Evolutionary conservation across 2,329 filamentous ascomycete species (phyloP).

Genomic region (Leptoxyphium fumago): DNA sequence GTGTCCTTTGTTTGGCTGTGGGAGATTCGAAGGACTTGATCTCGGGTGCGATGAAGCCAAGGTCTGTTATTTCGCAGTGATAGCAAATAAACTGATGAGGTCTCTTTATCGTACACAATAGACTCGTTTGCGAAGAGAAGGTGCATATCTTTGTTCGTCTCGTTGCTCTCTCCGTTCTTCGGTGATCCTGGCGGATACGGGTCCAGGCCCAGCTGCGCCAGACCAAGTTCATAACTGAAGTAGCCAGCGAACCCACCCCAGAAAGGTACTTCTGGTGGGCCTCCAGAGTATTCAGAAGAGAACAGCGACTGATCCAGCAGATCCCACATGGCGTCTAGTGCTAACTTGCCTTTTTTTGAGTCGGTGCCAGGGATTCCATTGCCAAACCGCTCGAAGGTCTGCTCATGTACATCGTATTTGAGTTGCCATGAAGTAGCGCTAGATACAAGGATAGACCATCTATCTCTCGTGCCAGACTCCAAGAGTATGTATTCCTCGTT

Average conservation of each 20-base stretch:
- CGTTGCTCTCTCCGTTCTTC: not conserved
- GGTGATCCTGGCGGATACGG: constrained; percentile 20
- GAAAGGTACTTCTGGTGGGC: constrained; percentile 41
- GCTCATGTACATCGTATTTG: not conserved
- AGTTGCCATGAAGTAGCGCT: constrained; percentile 54
- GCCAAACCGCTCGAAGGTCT: constrained; percentile 36
- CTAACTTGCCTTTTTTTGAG: constrained; percentile 2
- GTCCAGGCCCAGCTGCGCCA: constrained; percentile 43
- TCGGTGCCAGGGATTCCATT: constrained; percentile 12
- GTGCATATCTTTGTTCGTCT: not conserved
- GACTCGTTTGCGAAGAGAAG: not conserved
- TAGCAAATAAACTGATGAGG: not conserved
- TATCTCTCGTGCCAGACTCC: constrained; percentile 32
- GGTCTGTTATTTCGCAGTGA: constrained; percentile 21
- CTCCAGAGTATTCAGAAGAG: constrained; percentile 19
- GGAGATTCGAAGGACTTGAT: not conserved
- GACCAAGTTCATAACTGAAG: constrained; percentile 69
- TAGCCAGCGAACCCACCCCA: constrained; percentile 76
- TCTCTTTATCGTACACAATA: not conserved
- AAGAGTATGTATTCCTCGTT: constrained; percentile 26
- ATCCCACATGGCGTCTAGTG: constrained; percentile 23
- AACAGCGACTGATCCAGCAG: constrained; percentile 26
- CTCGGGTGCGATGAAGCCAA: constrained; percentile 10
- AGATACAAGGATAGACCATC: constrained; percentile 29
- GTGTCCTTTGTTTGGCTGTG: not conserved